Evolutionary conservation across 129 eudicot species (phyloP).

Genomic region (Flaveria bidentis): DNA sequence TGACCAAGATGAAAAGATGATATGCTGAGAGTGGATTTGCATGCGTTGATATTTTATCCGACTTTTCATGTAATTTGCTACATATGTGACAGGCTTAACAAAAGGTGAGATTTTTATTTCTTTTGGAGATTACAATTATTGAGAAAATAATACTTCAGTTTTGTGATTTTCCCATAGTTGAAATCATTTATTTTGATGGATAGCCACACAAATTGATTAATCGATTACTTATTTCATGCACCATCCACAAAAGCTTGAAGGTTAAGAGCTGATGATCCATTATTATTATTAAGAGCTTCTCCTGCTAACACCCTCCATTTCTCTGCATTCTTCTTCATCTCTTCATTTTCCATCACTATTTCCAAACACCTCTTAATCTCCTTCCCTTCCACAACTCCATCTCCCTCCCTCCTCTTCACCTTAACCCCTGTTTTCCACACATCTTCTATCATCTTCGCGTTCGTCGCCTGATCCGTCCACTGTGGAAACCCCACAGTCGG

Average conservation of each 20-base stretch:
- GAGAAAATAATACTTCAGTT: no score
- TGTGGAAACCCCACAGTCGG: slow-evolving; percentile 65
- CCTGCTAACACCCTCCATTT: slow-evolving; percentile 19
- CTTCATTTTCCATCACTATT: slow-evolving; percentile 19
- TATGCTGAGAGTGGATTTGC: no score
- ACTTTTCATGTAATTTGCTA: no score
- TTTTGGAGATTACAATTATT: no score
- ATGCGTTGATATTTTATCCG: no score
- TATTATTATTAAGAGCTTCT: slow-evolving; percentile 24
- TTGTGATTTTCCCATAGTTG: no score
- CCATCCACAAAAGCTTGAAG: slow-evolving; percentile 15
- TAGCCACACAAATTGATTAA: background rate
- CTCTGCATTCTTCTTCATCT: slow-evolving; percentile 22
- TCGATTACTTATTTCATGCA: background rate
- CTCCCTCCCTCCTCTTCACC: slow-evolving; percentile 44
- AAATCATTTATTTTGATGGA: no score
- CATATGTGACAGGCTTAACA: no score
- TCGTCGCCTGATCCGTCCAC: slow-evolving; percentile 65
- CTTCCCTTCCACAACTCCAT: slow-evolving; percentile 30
- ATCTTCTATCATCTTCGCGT: slow-evolving; percentile 58
- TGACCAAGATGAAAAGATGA: no score
- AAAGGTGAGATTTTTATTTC: no score
- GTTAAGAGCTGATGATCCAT: slow-evolving; percentile 21
- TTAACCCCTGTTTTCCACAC: slow-evolving; percentile 67
- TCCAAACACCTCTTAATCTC: slow-evolving; percentile 33